Percentiles rank a stretch among this genome's conserved stretches.
These are phyloP conservation scores for Phytophthora cactorum DNA, from an alignment of 352 stramenopile genomes.

Conservation along the genomic window DNA sequence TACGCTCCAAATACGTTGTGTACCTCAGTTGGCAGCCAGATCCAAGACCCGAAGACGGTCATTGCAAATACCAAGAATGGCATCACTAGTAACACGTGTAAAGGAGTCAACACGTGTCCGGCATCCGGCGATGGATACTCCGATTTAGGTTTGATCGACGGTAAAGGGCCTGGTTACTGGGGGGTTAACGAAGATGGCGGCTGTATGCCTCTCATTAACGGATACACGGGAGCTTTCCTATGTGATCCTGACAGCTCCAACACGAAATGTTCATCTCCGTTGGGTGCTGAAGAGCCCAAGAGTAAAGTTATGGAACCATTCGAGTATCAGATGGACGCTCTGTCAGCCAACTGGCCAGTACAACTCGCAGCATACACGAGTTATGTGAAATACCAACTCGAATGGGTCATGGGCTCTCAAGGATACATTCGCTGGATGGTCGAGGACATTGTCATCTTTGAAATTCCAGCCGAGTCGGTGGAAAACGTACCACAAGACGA, in stretches of 20 bases:
- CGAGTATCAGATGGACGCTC: conserved; percentile 70
- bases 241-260: conserved; percentile 56
- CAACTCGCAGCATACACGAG: conserved; percentile 48
- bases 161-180: conserved; percentile 46
- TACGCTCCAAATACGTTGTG: conserved; percentile 62
- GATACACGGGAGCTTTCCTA: conserved; percentile 52
- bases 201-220: conserved; percentile 63
- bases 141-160: conserved; percentile 48
- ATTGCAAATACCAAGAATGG: conserved; percentile 35
- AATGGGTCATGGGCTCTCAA: conserved; percentile 60
- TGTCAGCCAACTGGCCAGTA: conserved; percentile 56
- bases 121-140: conserved; percentile 54
- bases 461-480: conserved; percentile 57
- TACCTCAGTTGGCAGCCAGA: conserved; percentile 11
- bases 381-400: conserved; percentile 61
- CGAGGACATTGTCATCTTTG: conserved; percentile 55
- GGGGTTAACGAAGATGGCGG: conserved; percentile 56
- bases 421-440: conserved; percentile 66
- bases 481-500: conserved; percentile 48
- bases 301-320: conserved; percentile 51
- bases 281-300: conserved; percentile 29
- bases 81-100: conserved; percentile 56
- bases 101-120: conserved; percentile 51
- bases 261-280: conserved; percentile 38
- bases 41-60: conserved; percentile 47